A percentile compares a stretch with the other conserved stretches of the same genome.
Conservation (phyloP, 371 early-diverging fungal genomes). For the Mucor saturninus region DNA sequence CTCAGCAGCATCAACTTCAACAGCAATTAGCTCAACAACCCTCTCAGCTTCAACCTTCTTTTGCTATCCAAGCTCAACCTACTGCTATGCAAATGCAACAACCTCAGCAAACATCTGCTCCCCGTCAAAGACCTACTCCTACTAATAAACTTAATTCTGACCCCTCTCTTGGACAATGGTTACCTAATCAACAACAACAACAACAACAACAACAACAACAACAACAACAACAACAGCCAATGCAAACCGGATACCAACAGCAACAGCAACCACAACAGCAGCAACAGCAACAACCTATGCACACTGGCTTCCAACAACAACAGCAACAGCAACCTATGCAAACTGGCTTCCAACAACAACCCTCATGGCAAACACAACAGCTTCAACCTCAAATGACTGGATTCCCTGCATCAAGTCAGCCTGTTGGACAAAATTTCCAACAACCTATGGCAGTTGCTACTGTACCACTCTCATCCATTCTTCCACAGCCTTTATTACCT, state of each 20-base stretch:
- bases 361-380: constrained; percentile 28
- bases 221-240: neutral
- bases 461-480: constrained; percentile 20
- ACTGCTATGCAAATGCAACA: constrained; percentile 9
- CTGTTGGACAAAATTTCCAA: constrained; percentile 26
- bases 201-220: constrained; percentile 6
- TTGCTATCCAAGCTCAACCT: constrained; percentile 10
- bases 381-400: constrained; percentile 56
- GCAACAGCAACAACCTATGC: constrained; percentile 23
- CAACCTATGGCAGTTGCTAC: constrained; percentile 14
- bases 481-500: constrained; percentile 26
- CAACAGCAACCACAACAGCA: constrained; percentile 26
- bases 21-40: constrained; percentile 24
- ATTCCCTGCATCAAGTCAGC: constrained; percentile 35
- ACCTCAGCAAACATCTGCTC: constrained; percentile 13
- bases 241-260: constrained; percentile 18
- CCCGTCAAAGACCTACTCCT: constrained; percentile 37
- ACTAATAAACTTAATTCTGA: constrained; percentile 30
- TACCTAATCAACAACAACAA: constrained; percentile 16
- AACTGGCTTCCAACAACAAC: constrained; percentile 22
- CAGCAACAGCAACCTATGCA: neutral
- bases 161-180: constrained; percentile 42
- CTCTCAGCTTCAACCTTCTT: constrained; percentile 23
- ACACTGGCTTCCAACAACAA: constrained; percentile 14
- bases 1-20: constrained; percentile 45